Conservation (phyloP, 371 early-diverging fungal genomes). For the Rhizomucor pusillus region DNA sequence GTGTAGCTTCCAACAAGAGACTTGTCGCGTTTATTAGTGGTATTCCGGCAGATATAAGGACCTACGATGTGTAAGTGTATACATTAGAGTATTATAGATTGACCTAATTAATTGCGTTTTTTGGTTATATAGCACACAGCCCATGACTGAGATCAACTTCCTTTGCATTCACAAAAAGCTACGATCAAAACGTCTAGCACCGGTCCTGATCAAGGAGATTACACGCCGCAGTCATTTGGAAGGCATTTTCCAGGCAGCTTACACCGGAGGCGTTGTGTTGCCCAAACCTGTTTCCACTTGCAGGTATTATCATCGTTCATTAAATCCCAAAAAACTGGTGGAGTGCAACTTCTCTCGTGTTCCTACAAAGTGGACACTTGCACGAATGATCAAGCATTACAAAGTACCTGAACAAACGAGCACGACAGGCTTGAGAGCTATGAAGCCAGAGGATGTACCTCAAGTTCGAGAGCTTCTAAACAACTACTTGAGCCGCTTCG, state of each 20-base stretch:
- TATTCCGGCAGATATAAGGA: conserved; percentile 78
- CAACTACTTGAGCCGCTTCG: conserved; percentile 65
- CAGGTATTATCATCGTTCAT: conserved; percentile 90
- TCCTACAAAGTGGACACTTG: conserved; percentile 72
- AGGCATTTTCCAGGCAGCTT: conserved; percentile 97
- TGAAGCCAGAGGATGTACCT: conserved; percentile 74
- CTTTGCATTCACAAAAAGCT: conserved; percentile 96
- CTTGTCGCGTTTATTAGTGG: conserved; percentile 96
- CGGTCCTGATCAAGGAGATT: conserved; percentile 98
- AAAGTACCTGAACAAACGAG: conserved; percentile 65
- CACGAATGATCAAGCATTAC: conserved; percentile 69
- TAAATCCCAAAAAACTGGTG: conserved; percentile 92
- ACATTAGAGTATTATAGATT: neutral
- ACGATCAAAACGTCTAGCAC: conserved; percentile 94
- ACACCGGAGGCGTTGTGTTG: conserved; percentile 92
- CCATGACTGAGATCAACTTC: conserved; percentile 97
- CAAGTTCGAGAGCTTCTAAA: conserved; percentile 73
- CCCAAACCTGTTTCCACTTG: conserved; percentile 89
- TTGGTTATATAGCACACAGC: conserved; percentile 33
- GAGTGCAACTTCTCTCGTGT: conserved; percentile 89
- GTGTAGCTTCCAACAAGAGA: conserved; percentile 77
- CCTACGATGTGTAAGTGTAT: conserved; percentile 64
- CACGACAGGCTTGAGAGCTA: conserved; percentile 74
- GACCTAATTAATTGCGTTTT: neutral
- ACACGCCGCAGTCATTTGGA: conserved; percentile 91